These are phyloP conservation scores for Hanseniaspora thailandica DNA, from an alignment of 805 yeast species.

Conservation along the genomic window DNA sequence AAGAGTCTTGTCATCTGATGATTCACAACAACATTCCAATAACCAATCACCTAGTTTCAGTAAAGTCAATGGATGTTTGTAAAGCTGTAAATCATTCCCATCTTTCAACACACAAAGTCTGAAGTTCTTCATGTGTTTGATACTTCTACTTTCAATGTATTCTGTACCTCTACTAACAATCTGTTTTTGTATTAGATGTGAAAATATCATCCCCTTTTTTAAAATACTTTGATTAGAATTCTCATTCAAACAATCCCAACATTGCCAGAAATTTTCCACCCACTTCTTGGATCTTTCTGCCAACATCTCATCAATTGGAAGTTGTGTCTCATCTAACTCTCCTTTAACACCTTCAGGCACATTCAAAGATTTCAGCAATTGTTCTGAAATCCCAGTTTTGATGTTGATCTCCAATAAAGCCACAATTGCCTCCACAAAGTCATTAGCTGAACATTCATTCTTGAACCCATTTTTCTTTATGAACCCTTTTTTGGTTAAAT, in stretches of 20 bases:
- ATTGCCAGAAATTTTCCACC: slow-evolving; percentile 62
- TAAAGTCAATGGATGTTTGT: slow-evolving; percentile 76
- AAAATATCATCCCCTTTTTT: slow-evolving; percentile 57
- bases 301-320: slow-evolving; percentile 23
- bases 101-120: slow-evolving; percentile 81
- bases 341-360: slow-evolving; percentile 8
- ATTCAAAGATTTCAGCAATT: slow-evolving; percentile 20
- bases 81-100: slow-evolving; percentile 68
- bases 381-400: slow-evolving; percentile 22
- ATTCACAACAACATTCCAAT: slow-evolving; percentile 73
- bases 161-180: slow-evolving; percentile 82
- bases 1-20: slow-evolving; percentile 44
- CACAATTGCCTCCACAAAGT: slow-evolving; percentile 76
- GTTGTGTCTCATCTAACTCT: slow-evolving; percentile 3
- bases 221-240: slow-evolving; percentile 30
- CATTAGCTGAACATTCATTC: slow-evolving; percentile 83
- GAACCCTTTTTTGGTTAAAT: slow-evolving; percentile 74
- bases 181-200: slow-evolving; percentile 71
- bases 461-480: slow-evolving; percentile 75
- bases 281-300: slow-evolving; percentile 46
- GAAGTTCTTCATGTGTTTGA: slow-evolving; percentile 68
- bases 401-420: slow-evolving; percentile 66
- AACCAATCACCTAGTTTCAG: slow-evolving; percentile 84
- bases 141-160: slow-evolving; percentile 68
- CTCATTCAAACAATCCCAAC: slow-evolving; percentile 50